Evolutionary conservation across 257 asterid species (phyloP).

Genomic region (Linaria vulgaris): DNA sequence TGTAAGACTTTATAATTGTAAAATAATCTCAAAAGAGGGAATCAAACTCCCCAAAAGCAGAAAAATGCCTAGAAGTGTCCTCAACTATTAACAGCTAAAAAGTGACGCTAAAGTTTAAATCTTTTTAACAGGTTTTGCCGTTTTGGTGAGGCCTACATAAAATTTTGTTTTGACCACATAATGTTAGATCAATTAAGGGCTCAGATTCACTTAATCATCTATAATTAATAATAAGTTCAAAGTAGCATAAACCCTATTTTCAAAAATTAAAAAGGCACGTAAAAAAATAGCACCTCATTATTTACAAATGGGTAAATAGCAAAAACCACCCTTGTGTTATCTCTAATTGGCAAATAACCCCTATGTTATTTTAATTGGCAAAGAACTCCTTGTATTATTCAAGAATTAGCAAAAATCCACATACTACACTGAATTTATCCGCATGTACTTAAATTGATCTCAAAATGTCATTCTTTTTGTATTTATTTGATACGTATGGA

Average conservation of each 20-base stretch:
- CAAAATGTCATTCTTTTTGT: no score
- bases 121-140: conserved; percentile 29
- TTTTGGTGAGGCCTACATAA: conserved; percentile 17
- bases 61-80: conserved; percentile 42
- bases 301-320: no score
- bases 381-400: no score
- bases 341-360: no score
- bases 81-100: conserved; percentile 28
- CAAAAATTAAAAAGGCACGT: no score
- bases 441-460: no score
- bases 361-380: no score
- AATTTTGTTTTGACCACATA: conserved; percentile 17
- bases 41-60: conserved; percentile 23
- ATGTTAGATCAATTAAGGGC: conserved; percentile 12
- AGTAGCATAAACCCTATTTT: neutral
- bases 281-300: no score
- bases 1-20: conserved; percentile 31
- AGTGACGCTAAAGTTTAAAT: conserved; percentile 23
- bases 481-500: no score
- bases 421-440: no score
- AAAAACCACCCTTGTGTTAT: no score
- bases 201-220: conserved; percentile 7
- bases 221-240: neutral
- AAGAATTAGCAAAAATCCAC: no score
- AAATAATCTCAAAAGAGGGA: conserved; percentile 45